These are phyloP conservation scores for Tulasnella calospora DNA, from an alignment of 768 basidiomycete genomes.

Conservation along the genomic window DNA sequence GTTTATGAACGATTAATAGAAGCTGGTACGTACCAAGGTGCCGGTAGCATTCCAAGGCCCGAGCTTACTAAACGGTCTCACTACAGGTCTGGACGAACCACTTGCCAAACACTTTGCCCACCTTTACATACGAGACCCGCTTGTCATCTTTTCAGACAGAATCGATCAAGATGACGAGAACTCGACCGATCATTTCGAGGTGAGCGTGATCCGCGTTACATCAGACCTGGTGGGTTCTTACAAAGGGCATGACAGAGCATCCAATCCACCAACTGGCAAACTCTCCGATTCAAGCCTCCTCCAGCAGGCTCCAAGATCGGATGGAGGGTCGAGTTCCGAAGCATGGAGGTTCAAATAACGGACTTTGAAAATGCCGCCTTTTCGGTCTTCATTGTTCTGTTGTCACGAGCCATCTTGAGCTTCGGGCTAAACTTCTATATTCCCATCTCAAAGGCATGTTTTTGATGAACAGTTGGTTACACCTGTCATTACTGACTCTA, in stretches of 20 bases:
- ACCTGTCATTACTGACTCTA: background rate
- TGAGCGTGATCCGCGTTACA: constrained; percentile 34
- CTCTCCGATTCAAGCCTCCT: constrained; percentile 95
- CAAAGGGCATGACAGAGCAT: constrained; percentile 60
- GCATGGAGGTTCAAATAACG: constrained; percentile 98
- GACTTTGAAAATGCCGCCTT: constrained; percentile 99
- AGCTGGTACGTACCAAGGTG: constrained; percentile 55
- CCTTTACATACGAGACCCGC: constrained; percentile 93
- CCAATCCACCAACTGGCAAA: constrained; percentile 99
- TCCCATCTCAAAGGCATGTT: constrained; percentile 85
- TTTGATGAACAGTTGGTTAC: background rate
- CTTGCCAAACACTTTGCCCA: constrained; percentile 91
- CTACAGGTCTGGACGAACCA: constrained; percentile 72
- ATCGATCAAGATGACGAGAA: constrained; percentile 83
- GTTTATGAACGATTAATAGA: constrained; percentile 68
- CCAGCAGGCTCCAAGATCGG: constrained; percentile 89
- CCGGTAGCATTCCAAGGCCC: background rate
- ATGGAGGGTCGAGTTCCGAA: constrained; percentile 97
- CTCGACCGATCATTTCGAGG: constrained; percentile 96
- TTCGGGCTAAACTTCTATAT: constrained; percentile 93
- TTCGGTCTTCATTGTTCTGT: constrained; percentile 86
- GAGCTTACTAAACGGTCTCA: background rate
- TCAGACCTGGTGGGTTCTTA: background rate
- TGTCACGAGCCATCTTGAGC: constrained; percentile 87
- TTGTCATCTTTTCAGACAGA: constrained; percentile 91